Base-by-base conservation (phyloP, 2,329 filamentous ascomycete species). In the Stemphylium vesicarium region DNA sequence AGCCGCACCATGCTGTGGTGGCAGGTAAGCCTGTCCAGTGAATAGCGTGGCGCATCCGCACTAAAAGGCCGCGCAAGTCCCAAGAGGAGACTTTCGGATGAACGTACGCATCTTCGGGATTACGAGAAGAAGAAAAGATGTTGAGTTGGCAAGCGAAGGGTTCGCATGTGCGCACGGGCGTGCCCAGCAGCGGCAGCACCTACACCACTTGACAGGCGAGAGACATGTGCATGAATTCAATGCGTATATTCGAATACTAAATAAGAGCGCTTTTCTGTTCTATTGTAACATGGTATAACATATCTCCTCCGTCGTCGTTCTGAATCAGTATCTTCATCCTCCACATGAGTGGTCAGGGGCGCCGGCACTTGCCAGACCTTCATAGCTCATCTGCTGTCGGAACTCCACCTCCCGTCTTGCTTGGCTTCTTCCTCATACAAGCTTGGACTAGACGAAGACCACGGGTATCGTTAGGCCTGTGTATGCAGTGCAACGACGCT, bases 261-360 rank as follows among this genome's bases (percentile, higher is more conserved):
- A 57, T 45, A 46, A 48, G 43, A 52, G 41, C 44, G 49, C 57
- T 64, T 66, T 63, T 57, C 18, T 38, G 26, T 46, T 47, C 43
- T 42, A 40, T 39, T 37, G 20, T 33, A 44, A 39, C 38, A n/a
- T 47, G 37, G 43, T 41, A 24, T 16, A 37, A 53, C 44, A 26
- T 29, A 22, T 26, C 15, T 36, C 16, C 5, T 50, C 31, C 8
- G 13, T 38, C 32, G 31, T 37, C 16, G 15, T 24, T 40, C 13
- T 26, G 35, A 53, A 55, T 57, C 54, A 55, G 53, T 61, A 51
- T 58, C 60, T 63, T 62, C 60, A 59, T 53, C 48, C 55, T 56
- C 51, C 59, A 64, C 57, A 53, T 50, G 57, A 64, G 56, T 58
- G 54, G 56, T 50, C 41, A 18, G 29, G 31, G 41, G 10, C 22